A percentile compares a stretch with the other conserved stretches of the same genome.
These are phyloP conservation scores for Dianthus caryophyllus DNA, from an alignment of 148 eudicot species.

Conservation along the genomic window DNA sequence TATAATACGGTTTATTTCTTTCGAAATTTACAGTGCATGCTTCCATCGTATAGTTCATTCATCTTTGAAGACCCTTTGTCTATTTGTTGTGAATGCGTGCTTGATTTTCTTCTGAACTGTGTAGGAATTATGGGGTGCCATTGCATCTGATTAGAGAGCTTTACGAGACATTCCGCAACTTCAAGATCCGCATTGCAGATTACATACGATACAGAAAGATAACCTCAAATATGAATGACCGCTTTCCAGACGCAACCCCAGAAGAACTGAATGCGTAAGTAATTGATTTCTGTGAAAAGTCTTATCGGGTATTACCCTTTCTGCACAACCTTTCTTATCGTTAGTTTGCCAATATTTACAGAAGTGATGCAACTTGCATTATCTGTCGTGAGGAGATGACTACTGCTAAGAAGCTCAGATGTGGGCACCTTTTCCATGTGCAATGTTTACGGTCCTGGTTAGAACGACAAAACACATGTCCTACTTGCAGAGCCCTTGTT, in stretches of 20 bases:
- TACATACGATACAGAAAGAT: constrained; percentile 94
- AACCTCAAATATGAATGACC: constrained; percentile 98
- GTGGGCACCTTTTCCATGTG: constrained; percentile 96
- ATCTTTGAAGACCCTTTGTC: neutral
- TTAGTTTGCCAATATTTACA: constrained; percentile 32
- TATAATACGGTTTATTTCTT: neutral
- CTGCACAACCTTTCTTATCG: constrained; percentile 16
- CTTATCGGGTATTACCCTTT: neutral
- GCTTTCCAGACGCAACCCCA: constrained; percentile 96
- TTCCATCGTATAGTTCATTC: neutral
- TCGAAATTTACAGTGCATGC: neutral
- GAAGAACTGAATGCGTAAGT: constrained; percentile 78
- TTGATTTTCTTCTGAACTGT: constrained; percentile 15
- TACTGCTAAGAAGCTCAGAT: constrained; percentile 78
- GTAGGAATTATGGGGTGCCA: constrained; percentile 95
- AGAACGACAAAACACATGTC: constrained; percentile 95
- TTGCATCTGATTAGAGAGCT: constrained; percentile 95
- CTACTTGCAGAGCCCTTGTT: constrained; percentile 98
- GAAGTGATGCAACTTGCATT: constrained; percentile 94
- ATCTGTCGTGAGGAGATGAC: constrained; percentile 99
- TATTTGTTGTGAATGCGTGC: constrained; percentile 8
- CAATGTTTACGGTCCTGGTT: constrained; percentile 99
- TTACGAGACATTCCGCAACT: constrained; percentile 95
- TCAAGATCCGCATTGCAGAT: constrained; percentile 91
- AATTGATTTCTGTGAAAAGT: neutral